Evolutionary conservation across 1,284 basidiomycete genomes (phyloP), one percentile per base, ranked within the genome.

Genomic region (Volvariella volvacea): DNA sequence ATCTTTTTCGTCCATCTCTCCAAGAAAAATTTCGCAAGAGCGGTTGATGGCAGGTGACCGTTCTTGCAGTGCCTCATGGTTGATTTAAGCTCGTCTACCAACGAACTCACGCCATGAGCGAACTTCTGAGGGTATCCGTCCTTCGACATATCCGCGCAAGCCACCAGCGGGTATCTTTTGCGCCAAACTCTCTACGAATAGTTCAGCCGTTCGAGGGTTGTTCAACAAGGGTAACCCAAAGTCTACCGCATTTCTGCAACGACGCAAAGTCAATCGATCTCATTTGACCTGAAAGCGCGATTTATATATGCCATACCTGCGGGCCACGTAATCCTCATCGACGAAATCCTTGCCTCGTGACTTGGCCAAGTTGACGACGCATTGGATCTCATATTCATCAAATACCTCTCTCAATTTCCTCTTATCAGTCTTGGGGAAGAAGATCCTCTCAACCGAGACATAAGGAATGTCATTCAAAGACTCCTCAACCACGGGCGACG

Each of bases 401-500:
- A 91, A 89, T 16, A 89, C 89, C 63, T 95, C 88, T 25, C 92
- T 83, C 25, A 98, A 74, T 67, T 92, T 94, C 48, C 95, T 78
- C 76, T 99, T 99, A 70, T 99, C 96, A 60, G 91, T 88, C 48
- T 89, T 88, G 8, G 96, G 96, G 83, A 99, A 97, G 66, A 92
- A 83, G 59, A 99, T 98, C 48, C 86, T 82, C 71, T 93, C 90
- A 46, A 83, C 87, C 42, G 74, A 63, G 44, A 89, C 76, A 58
- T 92, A 90, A 1, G 86, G 86, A 48, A 93, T 74, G 44, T 69
- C 65, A 65, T 94, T 94, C 64, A 98, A 68, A 70, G 82, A 88
- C 45, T 83, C 73, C 61, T 97, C 94, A 15, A 99, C 86, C 17
- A 70, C 67, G 2, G 75, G 67, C 4, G 88, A 91, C 3, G 92